These are phyloP conservation scores for Madurella fahalii DNA, from an alignment of 2,329 filamentous ascomycete genomes.

Conservation along the genomic window DNA sequence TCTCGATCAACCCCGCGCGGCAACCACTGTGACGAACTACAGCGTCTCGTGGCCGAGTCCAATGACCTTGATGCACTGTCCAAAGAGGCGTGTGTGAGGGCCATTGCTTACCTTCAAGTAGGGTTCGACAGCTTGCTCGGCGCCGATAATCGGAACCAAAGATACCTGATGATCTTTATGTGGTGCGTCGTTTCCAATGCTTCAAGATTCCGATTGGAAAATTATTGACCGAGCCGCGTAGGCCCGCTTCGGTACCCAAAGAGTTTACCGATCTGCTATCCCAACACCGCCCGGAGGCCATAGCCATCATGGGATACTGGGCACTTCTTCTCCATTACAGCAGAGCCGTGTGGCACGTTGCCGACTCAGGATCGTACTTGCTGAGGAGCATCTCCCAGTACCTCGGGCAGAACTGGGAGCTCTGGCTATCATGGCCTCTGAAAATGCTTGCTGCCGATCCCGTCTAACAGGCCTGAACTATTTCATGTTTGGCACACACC, in stretches of 20 bases:
- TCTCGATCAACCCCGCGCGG: conserved; percentile 12
- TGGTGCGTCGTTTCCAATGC: conserved; percentile 25
- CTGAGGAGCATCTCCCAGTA: conserved; percentile 26
- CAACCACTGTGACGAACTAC: conserved; percentile 17
- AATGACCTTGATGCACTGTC: conserved; percentile 3
- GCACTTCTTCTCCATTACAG: conserved; percentile 44
- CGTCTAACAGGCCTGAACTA: background rate
- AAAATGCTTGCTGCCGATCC: conserved; percentile 11
- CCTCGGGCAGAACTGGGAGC: conserved; percentile 20
- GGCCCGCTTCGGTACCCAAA: conserved; percentile 24
- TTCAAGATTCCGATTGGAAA: background rate
- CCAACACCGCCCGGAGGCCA: conserved; percentile 37
- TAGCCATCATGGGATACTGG: conserved; percentile 48
- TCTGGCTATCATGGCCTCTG: conserved; percentile 22
- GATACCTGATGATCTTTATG: conserved; percentile 24
- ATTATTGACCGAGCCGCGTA: conserved; percentile 1
- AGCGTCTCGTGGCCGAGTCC: conserved; percentile 16
- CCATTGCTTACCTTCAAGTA: conserved; percentile 22
- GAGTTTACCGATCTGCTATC: conserved; percentile 35
- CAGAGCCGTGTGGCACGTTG: conserved; percentile 38
- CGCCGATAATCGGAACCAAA: conserved; percentile 11
- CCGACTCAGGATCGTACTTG: conserved; percentile 25
- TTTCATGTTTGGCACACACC: background rate
- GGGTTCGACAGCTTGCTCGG: conserved; percentile 22
- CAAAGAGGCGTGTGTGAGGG: conserved; percentile 17